Conservation (phyloP, 352 stramenopile genomes). For the Pythium utonaiense region DNA sequence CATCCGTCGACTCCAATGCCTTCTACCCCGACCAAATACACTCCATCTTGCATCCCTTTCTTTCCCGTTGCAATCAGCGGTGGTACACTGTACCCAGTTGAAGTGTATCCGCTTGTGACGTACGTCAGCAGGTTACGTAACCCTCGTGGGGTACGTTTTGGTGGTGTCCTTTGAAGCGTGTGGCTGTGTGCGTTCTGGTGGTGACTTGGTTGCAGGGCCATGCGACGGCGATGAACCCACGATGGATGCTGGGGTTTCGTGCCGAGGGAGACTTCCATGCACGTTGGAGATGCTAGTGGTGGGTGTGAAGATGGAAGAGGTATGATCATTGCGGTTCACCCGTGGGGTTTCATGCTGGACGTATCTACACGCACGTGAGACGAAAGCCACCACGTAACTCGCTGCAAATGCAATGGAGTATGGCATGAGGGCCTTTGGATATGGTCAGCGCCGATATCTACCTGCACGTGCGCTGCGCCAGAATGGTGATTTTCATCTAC, state of each 20-base stretch:
- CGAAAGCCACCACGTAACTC: too few species aligned
- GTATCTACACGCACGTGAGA: too few species aligned
- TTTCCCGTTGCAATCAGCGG: background rate
- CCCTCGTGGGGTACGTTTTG: slow-evolving; percentile 16
- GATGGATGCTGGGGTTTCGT: background rate
- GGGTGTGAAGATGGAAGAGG: too few species aligned
- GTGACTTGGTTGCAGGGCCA: slow-evolving; percentile 11
- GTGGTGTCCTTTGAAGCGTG: slow-evolving; percentile 14
- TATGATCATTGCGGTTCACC: too few species aligned
- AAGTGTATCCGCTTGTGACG: slow-evolving; percentile 9
- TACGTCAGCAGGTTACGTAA: slow-evolving; percentile 19
- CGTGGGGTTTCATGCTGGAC: too few species aligned
- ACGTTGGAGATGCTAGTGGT: background rate
- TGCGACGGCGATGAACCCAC: slow-evolving; percentile 5
- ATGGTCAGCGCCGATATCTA: too few species aligned
- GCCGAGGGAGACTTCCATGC: background rate
- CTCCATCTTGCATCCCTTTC: background rate
- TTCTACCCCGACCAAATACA: background rate
- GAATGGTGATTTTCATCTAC: slow-evolving; percentile 24
- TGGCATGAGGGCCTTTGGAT: too few species aligned
- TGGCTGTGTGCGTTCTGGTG: slow-evolving; percentile 20
- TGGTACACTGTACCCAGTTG: slow-evolving; percentile 16
- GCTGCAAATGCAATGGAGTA: too few species aligned
- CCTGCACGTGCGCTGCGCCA: too few species aligned
- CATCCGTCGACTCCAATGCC: background rate